phyloP scores from a whole-genome alignment of 148 eudicot genomes.

The Arctostaphylos glauca region DNA sequence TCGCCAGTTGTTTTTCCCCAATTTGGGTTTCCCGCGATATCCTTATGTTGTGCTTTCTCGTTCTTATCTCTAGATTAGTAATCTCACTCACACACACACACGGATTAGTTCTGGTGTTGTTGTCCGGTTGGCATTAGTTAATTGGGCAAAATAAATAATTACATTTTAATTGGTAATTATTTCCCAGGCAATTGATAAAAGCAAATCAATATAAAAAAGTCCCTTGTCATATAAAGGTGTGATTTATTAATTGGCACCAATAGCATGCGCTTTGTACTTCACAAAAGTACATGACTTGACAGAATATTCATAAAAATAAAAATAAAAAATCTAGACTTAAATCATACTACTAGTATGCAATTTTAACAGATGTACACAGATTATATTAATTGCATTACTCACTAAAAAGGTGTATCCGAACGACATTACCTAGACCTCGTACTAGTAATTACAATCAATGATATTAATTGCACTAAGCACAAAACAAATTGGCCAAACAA shows the following conservation, averaged over 20 bases:
- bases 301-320: background rate
- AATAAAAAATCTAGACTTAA: background rate
- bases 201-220: background rate
- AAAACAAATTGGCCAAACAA: background rate
- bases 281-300: slow-evolving; percentile 1
- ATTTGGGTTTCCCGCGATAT: background rate
- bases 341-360: background rate
- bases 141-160: background rate
- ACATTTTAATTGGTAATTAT: background rate
- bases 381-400: background rate
- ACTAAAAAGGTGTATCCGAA: background rate
- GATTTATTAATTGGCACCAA: background rate
- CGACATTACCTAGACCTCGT: background rate
- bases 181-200: background rate
- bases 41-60: background rate
- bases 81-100: background rate
- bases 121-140: background rate
- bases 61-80: background rate
- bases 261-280: background rate
- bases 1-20: no score
- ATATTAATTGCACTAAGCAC: slow-evolving; percentile 13
- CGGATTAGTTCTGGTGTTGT: background rate
- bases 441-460: background rate
- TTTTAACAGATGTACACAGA: background rate
- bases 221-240: background rate